These are phyloP conservation scores for Geotrichum klebahnii DNA, from an alignment of 1,139 yeast genomes.

Conservation along the genomic window DNA sequence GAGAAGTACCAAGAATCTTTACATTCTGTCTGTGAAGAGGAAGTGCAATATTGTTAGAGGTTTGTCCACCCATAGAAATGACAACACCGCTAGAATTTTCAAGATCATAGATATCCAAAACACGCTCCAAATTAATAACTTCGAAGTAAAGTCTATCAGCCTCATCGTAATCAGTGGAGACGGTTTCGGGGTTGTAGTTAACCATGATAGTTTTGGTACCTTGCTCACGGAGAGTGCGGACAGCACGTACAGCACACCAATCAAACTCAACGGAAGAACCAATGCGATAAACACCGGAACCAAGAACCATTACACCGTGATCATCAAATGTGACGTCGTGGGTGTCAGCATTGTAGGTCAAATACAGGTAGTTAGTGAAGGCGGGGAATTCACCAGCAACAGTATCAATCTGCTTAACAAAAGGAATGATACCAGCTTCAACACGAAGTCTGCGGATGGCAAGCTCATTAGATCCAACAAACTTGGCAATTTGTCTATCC, in stretches of 20 bases:
- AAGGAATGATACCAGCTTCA: slow-evolving; percentile 66
- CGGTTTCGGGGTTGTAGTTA: slow-evolving; percentile 97
- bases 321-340: slow-evolving; percentile 84
- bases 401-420: slow-evolving; percentile 94
- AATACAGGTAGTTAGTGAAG: slow-evolving; percentile 87
- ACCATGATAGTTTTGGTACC: slow-evolving; percentile 93
- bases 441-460: slow-evolving; percentile 56
- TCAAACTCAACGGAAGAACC: slow-evolving; percentile 98
- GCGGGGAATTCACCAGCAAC: slow-evolving; percentile 99
- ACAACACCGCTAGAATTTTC: slow-evolving; percentile 88
- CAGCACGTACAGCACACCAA: slow-evolving; percentile 98
- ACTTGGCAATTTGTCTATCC: slow-evolving; percentile 83
- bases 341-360: slow-evolving; percentile 87
- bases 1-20: slow-evolving; percentile 87
- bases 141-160: slow-evolving; percentile 96
- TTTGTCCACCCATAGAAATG: slow-evolving; percentile 95
- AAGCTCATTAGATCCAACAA: slow-evolving; percentile 65
- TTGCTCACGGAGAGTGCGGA: slow-evolving; percentile 82
- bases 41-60: slow-evolving; percentile 94
- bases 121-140: slow-evolving; percentile 91
- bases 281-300: slow-evolving; percentile 97
- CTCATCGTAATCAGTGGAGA: slow-evolving; percentile 96
- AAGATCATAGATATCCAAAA: slow-evolving; percentile 91
- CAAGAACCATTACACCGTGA: slow-evolving; percentile 88
- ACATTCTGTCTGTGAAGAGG: slow-evolving; percentile 69